Evolutionary conservation across 306 rosid species (phyloP), one percentile per base, ranked within the genome.

Genomic region (Castanea crenata): DNA sequence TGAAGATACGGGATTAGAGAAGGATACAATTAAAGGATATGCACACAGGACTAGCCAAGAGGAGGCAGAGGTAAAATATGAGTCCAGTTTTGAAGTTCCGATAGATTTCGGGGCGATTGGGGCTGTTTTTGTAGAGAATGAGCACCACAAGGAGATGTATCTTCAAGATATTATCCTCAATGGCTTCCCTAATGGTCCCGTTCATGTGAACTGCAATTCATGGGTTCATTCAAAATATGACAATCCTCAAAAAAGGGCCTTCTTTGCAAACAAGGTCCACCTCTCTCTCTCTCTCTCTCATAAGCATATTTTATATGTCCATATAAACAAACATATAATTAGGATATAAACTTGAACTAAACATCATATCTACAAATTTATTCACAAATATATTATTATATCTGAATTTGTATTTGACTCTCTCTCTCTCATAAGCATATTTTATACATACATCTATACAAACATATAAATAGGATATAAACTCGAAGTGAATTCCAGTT

Each of bases 141-240:
- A 87, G 74, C 93, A 90, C 71, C 86, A 59, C 79, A 77, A 27
- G 14, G 98, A 93, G 80, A 81, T 79, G 75, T 90, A 65, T 55
- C 46, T 93, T 5, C 79, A 55, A 41, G 83, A 89, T 1, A 58
- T 91, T 19, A 76, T 87, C n/a, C 79, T 93, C 2, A 57, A 82
- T 8, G 95, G 93, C 54, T 80, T 87, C 29, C 68, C 75, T 16
- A 34, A 55, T 25, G 91, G 88, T 23, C 83, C 93, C 3, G 3
- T 88, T 1, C 76, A 34, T 10, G 1, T 89, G 25, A 54, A 76
- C 20, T 92, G 97, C 55, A 31, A 86, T 12, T 94, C 97, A 0
- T 94, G 98, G 98, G 74, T 94, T 32, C 96, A 89, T 41, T 88
- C 98, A 67, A 90, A 92, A 82, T 29, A 11, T 21, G 86, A 89